These are phyloP conservation scores for Viola odorata DNA, from an alignment of 345 rosid genomes.

Conservation along the genomic window DNA sequence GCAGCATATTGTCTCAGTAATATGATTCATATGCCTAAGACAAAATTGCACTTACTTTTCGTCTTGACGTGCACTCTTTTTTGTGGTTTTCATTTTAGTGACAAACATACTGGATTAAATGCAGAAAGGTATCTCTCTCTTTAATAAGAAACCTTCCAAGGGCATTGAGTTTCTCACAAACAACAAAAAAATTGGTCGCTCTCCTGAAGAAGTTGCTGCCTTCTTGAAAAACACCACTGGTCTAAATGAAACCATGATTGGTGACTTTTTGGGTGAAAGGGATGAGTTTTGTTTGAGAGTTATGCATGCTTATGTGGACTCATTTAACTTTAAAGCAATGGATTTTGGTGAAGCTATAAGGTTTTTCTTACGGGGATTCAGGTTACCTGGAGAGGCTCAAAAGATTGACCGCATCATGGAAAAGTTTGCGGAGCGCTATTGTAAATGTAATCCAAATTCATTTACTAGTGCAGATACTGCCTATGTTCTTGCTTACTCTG, in stretches of 20 bases:
- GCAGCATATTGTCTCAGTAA: conserved; percentile 3
- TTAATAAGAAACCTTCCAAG: conserved; percentile 86
- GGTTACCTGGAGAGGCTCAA: conserved; percentile 98
- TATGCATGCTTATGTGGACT: conserved; percentile 97
- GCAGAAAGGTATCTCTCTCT: conserved; percentile 88
- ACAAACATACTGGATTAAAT: conserved; percentile 31
- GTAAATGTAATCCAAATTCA: conserved; percentile 86
- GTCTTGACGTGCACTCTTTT: no score
- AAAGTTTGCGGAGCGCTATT: conserved; percentile 95
- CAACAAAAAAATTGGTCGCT: conserved; percentile 62
- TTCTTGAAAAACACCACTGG: conserved; percentile 70
- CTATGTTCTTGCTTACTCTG: conserved; percentile 92
- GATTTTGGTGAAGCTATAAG: conserved; percentile 87
- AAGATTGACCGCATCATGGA: conserved; percentile 97
- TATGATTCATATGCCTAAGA: background rate
- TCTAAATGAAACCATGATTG: conserved; percentile 75
- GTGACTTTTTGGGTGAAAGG: conserved; percentile 95
- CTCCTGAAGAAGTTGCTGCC: conserved; percentile 76
- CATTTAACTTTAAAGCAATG: conserved; percentile 76
- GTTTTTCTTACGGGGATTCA: conserved; percentile 84
- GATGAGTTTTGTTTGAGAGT: conserved; percentile 84
- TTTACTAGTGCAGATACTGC: conserved; percentile 96
- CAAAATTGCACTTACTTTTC: no score
- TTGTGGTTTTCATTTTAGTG: conserved; percentile 11
- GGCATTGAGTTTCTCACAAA: conserved; percentile 80